Conservation (phyloP, 2,329 filamentous ascomycete species). For the Colletotrichum sublineola region DNA sequence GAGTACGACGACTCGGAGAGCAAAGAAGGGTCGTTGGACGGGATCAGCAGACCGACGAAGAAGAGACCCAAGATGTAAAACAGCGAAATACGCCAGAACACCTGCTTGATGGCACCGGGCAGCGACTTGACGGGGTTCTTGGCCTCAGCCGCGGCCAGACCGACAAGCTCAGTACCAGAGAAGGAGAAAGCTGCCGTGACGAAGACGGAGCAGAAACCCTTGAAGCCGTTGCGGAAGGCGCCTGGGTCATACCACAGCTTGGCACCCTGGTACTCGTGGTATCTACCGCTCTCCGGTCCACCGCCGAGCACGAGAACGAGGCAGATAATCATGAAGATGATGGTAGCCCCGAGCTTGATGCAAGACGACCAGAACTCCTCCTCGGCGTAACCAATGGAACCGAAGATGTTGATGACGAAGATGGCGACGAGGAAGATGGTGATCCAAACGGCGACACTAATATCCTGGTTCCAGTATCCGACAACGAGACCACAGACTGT, state of each 20-base stretch:
- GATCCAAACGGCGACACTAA: constrained; percentile 65
- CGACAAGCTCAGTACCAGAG: constrained; percentile 76
- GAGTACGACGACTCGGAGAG: constrained; percentile 58
- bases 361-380: constrained; percentile 69
- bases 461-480: constrained; percentile 62
- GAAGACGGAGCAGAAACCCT: constrained; percentile 77
- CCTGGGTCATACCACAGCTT: constrained; percentile 59
- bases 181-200: constrained; percentile 79
- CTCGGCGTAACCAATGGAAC: constrained; percentile 65
- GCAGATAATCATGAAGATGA: constrained; percentile 73
- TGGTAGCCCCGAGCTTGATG: constrained; percentile 68
- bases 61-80: constrained; percentile 65
- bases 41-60: constrained; percentile 61
- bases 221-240: constrained; percentile 77
- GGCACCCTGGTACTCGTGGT: constrained; percentile 58
- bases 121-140: constrained; percentile 77
- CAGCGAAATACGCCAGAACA: constrained; percentile 65
- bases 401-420: constrained; percentile 66
- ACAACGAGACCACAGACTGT: constrained; percentile 66
- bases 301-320: constrained; percentile 70
- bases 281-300: constrained; percentile 60
- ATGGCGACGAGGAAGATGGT: constrained; percentile 64
- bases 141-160: constrained; percentile 78
- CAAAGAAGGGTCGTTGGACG: constrained; percentile 59
- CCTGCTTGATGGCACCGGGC: constrained; percentile 85